A percentile compares a stretch with the other conserved stretches of the same genome.
Conservation (phyloP, 164 flowering plant genomes). For the Cinnamomum micranthum region DNA sequence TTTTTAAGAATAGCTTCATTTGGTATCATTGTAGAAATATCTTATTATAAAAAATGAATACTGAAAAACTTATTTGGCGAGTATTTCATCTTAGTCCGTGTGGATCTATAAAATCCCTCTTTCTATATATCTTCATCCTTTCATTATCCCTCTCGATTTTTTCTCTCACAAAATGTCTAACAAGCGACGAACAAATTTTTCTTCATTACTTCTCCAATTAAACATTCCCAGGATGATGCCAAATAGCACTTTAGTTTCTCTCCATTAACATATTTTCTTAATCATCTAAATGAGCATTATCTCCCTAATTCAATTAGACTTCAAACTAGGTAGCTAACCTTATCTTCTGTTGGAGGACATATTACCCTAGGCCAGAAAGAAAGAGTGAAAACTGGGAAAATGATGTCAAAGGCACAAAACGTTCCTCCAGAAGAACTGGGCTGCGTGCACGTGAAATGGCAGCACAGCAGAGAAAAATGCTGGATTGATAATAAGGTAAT, state of each 20-base stretch:
- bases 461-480: neutral
- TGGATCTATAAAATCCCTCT: too few species aligned
- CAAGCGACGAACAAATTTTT: too few species aligned
- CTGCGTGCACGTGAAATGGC: neutral
- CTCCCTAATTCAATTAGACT: too few species aligned
- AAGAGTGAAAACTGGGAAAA: neutral
- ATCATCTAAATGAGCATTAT: neutral
- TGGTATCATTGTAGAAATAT: too few species aligned
- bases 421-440: neutral
- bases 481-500: constrained; percentile 6
- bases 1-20: too few species aligned
- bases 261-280: neutral
- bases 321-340: too few species aligned
- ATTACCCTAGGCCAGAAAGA: neutral
- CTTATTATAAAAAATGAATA: too few species aligned
- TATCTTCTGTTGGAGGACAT: neutral
- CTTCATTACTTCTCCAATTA: too few species aligned
- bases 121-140: too few species aligned
- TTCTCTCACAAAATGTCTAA: too few species aligned
- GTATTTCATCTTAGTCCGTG: neutral
- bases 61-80: neutral
- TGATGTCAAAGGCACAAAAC: neutral
- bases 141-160: too few species aligned
- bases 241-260: neutral
- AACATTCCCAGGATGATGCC: neutral